Conservation (phyloP, 139 green algal genomes). For the Chlamydomonas urium region DNA sequence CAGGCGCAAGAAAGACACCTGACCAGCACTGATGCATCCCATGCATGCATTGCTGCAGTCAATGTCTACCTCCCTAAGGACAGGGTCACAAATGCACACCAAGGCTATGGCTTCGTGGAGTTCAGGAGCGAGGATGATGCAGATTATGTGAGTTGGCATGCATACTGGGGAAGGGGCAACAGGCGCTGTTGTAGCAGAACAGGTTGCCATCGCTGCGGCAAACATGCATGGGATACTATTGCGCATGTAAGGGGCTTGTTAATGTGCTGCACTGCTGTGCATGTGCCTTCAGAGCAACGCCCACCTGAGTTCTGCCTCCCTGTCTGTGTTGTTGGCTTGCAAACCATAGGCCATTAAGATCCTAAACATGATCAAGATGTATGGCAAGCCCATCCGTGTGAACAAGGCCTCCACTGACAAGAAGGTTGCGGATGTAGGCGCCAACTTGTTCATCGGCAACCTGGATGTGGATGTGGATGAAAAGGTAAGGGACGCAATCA, state of each 20-base stretch:
- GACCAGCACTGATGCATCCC: too few relatives aligned
- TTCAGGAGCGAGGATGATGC: slow-evolving; percentile 89
- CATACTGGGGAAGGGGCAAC: too few relatives aligned
- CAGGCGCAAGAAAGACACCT: too few relatives aligned
- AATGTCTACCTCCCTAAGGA: slow-evolving; percentile 99
- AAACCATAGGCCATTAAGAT: slow-evolving; percentile 95
- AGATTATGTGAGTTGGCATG: slow-evolving; percentile 81
- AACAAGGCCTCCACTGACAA: slow-evolving; percentile 90
- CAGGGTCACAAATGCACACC: slow-evolving; percentile 88
- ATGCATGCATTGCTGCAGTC: slow-evolving; percentile 51
- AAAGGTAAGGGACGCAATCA: slow-evolving; percentile 59
- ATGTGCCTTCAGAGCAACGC: too few relatives aligned
- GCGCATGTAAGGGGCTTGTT: too few relatives aligned
- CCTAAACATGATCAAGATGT: slow-evolving; percentile 96
- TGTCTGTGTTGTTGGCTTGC: too few relatives aligned
- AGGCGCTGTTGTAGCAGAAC: too few relatives aligned
- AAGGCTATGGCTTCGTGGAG: slow-evolving; percentile 99
- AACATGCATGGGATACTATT: too few relatives aligned
- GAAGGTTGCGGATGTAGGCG: slow-evolving; percentile 80
- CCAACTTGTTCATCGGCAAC: slow-evolving; percentile 98
- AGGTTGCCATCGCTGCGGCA: too few relatives aligned
- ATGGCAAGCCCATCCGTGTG: slow-evolving; percentile 91
- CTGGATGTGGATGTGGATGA: slow-evolving; percentile 96
- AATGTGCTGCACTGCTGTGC: too few relatives aligned
- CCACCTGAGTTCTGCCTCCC: too few relatives aligned